These are phyloP conservation scores for Backusella westeae DNA, from an alignment of 192 early-diverging fungal genomes.

Conservation along the genomic window DNA sequence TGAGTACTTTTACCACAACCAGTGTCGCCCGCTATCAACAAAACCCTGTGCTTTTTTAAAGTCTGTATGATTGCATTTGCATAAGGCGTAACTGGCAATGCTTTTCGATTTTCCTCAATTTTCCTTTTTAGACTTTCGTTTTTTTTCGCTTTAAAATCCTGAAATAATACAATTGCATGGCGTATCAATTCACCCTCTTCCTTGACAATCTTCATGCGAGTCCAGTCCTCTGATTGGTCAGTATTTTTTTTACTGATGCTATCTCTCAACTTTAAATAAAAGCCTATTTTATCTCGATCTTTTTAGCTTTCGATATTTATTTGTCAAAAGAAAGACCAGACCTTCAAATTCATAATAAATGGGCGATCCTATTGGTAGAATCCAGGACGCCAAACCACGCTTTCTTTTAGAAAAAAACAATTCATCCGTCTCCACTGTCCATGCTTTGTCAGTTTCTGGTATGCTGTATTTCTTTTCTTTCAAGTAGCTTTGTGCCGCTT, in stretches of 20 bases:
- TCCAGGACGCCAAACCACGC: slow-evolving; percentile 28
- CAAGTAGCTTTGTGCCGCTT: slow-evolving; percentile 29
- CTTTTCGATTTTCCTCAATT: slow-evolving; percentile 51
- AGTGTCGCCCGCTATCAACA: slow-evolving; percentile 73
- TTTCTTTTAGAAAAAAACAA: slow-evolving; percentile 35
- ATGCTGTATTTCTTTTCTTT: slow-evolving; percentile 11
- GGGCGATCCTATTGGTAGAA: slow-evolving; percentile 27
- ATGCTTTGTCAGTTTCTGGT: not conserved
- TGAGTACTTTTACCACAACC: slow-evolving; percentile 71
- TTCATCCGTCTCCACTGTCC: slow-evolving; percentile 35
- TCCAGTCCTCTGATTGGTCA: not conserved
- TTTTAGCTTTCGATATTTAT: not conserved
- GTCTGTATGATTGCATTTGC: slow-evolving; percentile 57
- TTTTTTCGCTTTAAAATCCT: slow-evolving; percentile 51
- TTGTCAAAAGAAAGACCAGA: not conserved
- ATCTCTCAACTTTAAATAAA: slow-evolving; percentile 23
- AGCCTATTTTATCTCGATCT: slow-evolving; percentile 1
- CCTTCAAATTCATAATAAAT: slow-evolving; percentile 41
- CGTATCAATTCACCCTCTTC: slow-evolving; percentile 29
- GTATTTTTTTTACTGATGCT: slow-evolving; percentile 7
- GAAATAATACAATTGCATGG: slow-evolving; percentile 50
- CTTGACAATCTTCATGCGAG: slow-evolving; percentile 1
- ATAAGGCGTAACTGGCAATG: slow-evolving; percentile 63
- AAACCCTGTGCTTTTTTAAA: slow-evolving; percentile 52
- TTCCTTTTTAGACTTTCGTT: slow-evolving; percentile 29